Conservation (phyloP, 2,329 filamentous ascomycete species). For the Grosmannia penicillata region DNA sequence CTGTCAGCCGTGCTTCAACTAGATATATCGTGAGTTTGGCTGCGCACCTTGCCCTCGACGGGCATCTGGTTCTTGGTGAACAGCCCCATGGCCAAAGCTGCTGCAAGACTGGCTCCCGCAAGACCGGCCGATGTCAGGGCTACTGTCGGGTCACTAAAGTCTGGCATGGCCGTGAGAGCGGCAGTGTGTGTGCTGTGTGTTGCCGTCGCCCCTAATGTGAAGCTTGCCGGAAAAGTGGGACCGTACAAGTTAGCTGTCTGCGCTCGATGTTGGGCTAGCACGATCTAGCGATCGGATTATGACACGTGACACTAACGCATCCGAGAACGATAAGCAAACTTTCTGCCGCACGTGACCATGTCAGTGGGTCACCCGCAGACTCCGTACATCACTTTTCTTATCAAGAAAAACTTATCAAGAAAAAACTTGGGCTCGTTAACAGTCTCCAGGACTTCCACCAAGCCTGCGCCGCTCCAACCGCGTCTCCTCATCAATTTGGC, state of each 20-base stretch:
- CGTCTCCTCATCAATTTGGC: neutral
- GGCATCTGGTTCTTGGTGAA: conserved; percentile 65
- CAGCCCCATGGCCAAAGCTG: conserved; percentile 45
- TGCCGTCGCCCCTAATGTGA: neutral
- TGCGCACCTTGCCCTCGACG: conserved; percentile 65
- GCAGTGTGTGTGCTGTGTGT: no score
- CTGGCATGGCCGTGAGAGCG: conserved; percentile 5
- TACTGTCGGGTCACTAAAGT: conserved; percentile 10
- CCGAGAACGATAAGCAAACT: conserved; percentile 1
- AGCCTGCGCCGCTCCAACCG: no score
- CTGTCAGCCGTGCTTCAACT: conserved; percentile 5
- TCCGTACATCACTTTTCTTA: no score
- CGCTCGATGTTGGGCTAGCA: no score
- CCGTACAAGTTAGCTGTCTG: neutral
- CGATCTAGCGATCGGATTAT: no score
- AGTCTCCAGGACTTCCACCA: no score
- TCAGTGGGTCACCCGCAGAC: no score
- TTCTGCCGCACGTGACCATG: no score
- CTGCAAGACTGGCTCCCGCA: conserved; percentile 16
- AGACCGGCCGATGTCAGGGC: conserved; percentile 16
- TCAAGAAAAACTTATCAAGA: conserved; percentile 1
- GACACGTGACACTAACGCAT: no score
- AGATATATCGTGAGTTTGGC: neutral
- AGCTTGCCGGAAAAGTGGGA: neutral
- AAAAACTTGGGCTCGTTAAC: neutral